phyloP scores from a whole-genome alignment of 78 protist species.

The Trichosphaerium sp. region DNA sequence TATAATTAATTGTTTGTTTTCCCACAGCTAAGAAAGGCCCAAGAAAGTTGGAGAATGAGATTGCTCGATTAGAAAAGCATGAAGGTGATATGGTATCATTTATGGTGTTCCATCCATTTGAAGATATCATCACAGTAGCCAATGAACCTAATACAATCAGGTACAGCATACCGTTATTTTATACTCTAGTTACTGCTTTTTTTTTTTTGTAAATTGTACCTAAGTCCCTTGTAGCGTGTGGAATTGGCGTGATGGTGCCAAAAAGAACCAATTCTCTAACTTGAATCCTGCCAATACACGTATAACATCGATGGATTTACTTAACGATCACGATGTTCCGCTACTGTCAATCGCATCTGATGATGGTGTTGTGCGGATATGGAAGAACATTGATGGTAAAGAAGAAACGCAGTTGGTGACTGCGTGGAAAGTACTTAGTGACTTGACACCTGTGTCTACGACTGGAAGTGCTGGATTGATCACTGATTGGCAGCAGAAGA shows the following conservation, averaged over 20 bases:
- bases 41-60: too few relatives aligned
- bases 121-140: slow-evolving; percentile 14
- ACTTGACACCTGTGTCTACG: neutral
- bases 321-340: slow-evolving; percentile 38
- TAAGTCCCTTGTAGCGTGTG: slow-evolving; percentile 47
- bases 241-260: slow-evolving; percentile 37
- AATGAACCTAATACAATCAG: slow-evolving; percentile 35
- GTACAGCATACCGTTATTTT: too few relatives aligned
- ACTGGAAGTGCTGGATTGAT: slow-evolving; percentile 29
- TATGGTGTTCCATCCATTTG: slow-evolving; percentile 56
- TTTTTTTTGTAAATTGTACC: neutral
- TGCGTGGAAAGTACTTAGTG: neutral
- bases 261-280: slow-evolving; percentile 35
- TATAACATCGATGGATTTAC: slow-evolving; percentile 24
- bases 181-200: too few relatives aligned
- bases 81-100: neutral
- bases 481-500: neutral
- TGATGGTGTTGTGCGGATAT: slow-evolving; percentile 63
- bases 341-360: slow-evolving; percentile 37
- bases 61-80: neutral
- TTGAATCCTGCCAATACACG: slow-evolving; percentile 33
- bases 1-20: too few relatives aligned
- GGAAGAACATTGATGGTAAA: slow-evolving; percentile 14
- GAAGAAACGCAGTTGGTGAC: neutral
- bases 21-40: too few relatives aligned